A percentile compares a stretch with the other conserved stretches of the same genome.
These are phyloP conservation scores for Mortierella sp. DNA, from an alignment of 371 early-diverging fungal genomes.

Conservation along the genomic window DNA sequence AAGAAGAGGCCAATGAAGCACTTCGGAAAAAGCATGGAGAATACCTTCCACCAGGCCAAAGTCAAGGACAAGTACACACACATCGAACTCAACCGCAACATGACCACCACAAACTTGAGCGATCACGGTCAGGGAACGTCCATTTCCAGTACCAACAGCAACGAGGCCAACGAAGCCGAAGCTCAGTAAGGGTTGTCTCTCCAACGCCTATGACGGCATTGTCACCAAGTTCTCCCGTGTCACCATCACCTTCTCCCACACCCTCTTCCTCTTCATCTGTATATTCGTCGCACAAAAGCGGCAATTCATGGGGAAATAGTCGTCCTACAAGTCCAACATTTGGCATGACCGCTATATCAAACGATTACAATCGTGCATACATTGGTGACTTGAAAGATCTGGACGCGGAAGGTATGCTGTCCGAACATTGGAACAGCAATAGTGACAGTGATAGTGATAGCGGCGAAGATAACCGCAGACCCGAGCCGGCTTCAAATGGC, in stretches of 20 bases:
- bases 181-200: constrained; percentile 26
- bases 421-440: constrained; percentile 35
- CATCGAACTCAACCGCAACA: constrained; percentile 30
- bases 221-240: constrained; percentile 7
- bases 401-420: constrained; percentile 39
- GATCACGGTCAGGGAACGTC: constrained; percentile 23
- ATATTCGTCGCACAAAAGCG: constrained; percentile 13
- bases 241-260: constrained; percentile 19
- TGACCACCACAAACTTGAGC: constrained; percentile 40
- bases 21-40: constrained; percentile 49
- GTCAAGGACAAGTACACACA: constrained; percentile 38
- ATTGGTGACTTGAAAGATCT: constrained; percentile 26
- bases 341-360: constrained; percentile 6
- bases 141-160: constrained; percentile 7
- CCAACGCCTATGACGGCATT: constrained; percentile 20
- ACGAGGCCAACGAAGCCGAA: constrained; percentile 8
- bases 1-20: constrained; percentile 44
- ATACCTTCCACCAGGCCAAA: constrained; percentile 46
- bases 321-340: constrained; percentile 36
- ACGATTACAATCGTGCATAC: constrained; percentile 10
- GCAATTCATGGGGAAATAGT: constrained; percentile 8
- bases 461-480: constrained; percentile 7
- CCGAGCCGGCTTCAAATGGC: background rate
- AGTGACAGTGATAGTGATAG: constrained; percentile 23
- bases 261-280: constrained; percentile 30